Evolutionary conservation across 2,329 filamentous ascomycete genomes (phyloP), one percentile per base, ranked within the genome.

Genomic region (Escovopsis weberi): DNA sequence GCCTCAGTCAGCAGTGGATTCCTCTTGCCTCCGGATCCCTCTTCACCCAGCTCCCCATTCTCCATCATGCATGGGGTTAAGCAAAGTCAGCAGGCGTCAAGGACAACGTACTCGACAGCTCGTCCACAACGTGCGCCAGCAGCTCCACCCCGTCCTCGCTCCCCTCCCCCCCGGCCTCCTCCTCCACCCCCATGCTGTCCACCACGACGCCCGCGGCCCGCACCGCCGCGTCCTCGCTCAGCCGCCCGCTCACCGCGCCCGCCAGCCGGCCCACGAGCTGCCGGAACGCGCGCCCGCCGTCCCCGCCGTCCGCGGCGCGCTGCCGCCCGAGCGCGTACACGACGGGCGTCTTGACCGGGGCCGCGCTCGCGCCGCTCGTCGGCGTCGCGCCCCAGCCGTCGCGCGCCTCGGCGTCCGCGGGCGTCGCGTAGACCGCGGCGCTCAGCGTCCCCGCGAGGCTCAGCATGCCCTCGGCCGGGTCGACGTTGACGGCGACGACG

Each of bases 371-470:
- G 0, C 89, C 91, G 50, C 84, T 93, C 53, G 88, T 94, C 0
- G 89, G 88, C 52, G 85, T 88, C 50, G 75, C 85, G 9, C 91
- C 91, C 80, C 87, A 95, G 18, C 84, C 85, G 47, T 86, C 81
- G 54, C 89, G 84, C 2, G 70, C 68, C 53, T 75, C 72, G 1
- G 94, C 72, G 59, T 96, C 89, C 64, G 96, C 75, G 53, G 94
- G 75, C 0, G 83, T 86, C 9, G 83, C 83, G 56, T 94, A 87
- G 4, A 85, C 84, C n/a, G 83, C 81, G 0, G 88, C 85, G 41
- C 82, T 89, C 50, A 98, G 60, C 32, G 84, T 88, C 0, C 88
- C 88, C 0, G 91, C 81, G 23, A 89, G 67, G 41, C 75, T 79
- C 42, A 91, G 65, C 70, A 88, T 72, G 26, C 82, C 82, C 64